Evolutionary conservation across 2,329 filamentous ascomycete species (phyloP), one percentile per base, ranked within the genome.

Genomic region (Hyphodiscus sp.): DNA sequence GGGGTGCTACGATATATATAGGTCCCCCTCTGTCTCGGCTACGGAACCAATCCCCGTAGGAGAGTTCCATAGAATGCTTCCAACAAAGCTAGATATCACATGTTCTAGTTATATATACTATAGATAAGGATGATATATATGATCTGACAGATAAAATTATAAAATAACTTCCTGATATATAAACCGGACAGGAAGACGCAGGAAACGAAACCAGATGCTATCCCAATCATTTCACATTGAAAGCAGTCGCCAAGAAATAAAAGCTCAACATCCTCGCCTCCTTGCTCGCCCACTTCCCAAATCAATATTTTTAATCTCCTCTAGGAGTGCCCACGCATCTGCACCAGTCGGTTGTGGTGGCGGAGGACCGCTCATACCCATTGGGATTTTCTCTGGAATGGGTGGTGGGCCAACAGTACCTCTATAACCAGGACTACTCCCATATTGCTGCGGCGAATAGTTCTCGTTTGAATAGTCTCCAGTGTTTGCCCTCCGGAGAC

Each of bases 241-340:
- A n/a, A 23, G 18, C 43, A 20, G 20, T 49, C 50, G 38, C 20
- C 29, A 55, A 59, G 42, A 44, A 44, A 18, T 20, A 19, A 44
- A 44, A 4, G 11, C 18, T 44, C 42, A 44, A 44, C 42, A 16
- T 13, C 55, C 57, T 19, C 65, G 55, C 43, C 67, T 60, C 46
- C 66, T 60, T 4, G 65, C 61, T 41, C 82, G 72, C 2, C 81
- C 82, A 20, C 73, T 73, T n/a, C 83, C 83, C 59, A 86, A 78
- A 62, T 86, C 82, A 57, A 86, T 86, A 47, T 75, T 74, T 62
- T 78, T 82, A 76, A 91, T 79, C 70, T 91, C 87, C 58, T 89
- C 76, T 69, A 86, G 79, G 50, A 91, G 70, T 19, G 85, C 81
- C 69, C 76, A 75, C 58, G 80, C 74, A 53, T 70, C 49, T 68